Percentiles rank a stretch among this genome's conserved stretches.
These are phyloP conservation scores for Talaromyces verruculosus DNA, from an alignment of 2,329 filamentous ascomycete genomes.

Conservation along the genomic window DNA sequence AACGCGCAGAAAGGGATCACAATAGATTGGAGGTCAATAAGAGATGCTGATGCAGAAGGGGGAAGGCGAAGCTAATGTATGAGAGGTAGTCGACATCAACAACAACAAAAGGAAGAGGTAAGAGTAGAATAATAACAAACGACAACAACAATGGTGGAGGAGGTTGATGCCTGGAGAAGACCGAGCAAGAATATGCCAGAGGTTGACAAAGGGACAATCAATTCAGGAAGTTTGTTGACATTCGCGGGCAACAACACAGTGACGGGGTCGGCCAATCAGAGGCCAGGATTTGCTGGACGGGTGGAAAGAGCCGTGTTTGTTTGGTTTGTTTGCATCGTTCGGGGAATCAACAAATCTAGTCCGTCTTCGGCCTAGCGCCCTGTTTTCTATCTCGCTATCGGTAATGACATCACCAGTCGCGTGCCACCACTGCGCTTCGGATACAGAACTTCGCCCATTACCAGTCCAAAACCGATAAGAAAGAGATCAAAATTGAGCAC, in stretches of 20 bases:
- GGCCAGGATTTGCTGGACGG: background rate
- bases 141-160: background rate
- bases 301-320: background rate
- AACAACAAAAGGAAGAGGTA: constrained; percentile 9
- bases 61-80: constrained; percentile 17
- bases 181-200: background rate
- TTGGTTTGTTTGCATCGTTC: constrained; percentile 8
- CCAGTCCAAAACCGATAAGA: background rate
- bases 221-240: constrained; percentile 19
- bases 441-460: background rate
- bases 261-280: constrained; percentile 10
- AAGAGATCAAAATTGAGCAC: background rate
- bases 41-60: constrained; percentile 1
- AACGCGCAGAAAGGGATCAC: constrained; percentile 19
- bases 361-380: constrained; percentile 21
- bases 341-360: constrained; percentile 26
- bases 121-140: background rate
- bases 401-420: constrained; percentile 33
- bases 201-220: background rate
- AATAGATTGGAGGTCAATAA: constrained; percentile 23
- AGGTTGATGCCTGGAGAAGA: constrained; percentile 24
- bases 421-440: constrained; percentile 25
- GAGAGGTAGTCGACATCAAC: constrained; percentile 23
- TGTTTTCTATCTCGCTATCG: constrained; percentile 22
- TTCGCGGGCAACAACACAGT: constrained; percentile 6